Conservation (phyloP, 306 rosid genomes). For the Cyamopsis tetragonoloba region DNA sequence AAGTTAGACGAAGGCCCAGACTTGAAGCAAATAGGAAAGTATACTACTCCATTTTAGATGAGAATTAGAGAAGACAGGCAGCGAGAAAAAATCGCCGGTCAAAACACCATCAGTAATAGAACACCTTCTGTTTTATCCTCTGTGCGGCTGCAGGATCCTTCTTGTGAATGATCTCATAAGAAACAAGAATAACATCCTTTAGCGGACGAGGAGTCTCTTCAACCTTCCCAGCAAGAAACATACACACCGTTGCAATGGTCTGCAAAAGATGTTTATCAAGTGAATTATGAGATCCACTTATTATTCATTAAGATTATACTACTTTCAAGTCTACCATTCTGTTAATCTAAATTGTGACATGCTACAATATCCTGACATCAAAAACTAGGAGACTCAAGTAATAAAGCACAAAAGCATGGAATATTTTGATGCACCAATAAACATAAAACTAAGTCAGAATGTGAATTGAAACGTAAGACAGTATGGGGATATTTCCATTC, state of each 20-base stretch:
- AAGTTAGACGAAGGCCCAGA: neutral
- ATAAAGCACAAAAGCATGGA: neutral
- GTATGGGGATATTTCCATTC: too few species aligned
- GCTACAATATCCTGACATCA: slow-evolving; percentile 8
- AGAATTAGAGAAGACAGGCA: slow-evolving; percentile 12
- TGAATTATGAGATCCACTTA: slow-evolving; percentile 5
- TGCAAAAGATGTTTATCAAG: slow-evolving; percentile 45
- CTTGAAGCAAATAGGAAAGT: neutral
- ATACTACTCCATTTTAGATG: slow-evolving; percentile 8
- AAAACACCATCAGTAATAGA: slow-evolving; percentile 31
- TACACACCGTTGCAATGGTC: slow-evolving; percentile 94
- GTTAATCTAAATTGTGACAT: neutral
- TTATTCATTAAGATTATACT: neutral
- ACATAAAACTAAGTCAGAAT: slow-evolving; percentile 4
- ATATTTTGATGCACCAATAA: neutral
- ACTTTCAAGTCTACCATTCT: slow-evolving; percentile 12
- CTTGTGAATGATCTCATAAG: slow-evolving; percentile 91
- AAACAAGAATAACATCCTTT: slow-evolving; percentile 86
- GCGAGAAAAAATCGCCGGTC: slow-evolving; percentile 12
- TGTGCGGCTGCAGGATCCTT: slow-evolving; percentile 91
- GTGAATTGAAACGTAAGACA: neutral
- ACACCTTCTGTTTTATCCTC: slow-evolving; percentile 93
- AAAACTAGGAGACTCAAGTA: neutral
- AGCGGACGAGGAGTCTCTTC: slow-evolving; percentile 99
- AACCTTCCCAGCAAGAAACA: slow-evolving; percentile 99